Conservation (phyloP, 495 filamentous ascomycete genomes). For the Staphylotrichum longicolle region DNA sequence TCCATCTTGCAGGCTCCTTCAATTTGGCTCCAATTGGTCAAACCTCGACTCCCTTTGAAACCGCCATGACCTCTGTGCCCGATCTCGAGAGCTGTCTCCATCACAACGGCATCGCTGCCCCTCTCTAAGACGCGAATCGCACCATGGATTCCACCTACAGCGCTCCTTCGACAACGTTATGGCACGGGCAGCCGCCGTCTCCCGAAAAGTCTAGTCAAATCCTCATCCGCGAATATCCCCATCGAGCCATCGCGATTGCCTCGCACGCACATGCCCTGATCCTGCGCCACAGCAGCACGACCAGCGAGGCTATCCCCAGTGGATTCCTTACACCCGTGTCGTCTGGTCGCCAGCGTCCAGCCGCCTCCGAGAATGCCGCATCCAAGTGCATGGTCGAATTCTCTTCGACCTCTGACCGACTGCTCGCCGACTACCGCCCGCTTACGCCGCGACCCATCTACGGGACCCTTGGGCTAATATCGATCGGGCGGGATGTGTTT, state of each 20-base stretch:
- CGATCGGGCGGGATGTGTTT: constrained; percentile 81
- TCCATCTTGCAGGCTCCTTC: too few species aligned
- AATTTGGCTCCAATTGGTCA: not conserved
- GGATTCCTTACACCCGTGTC: constrained; percentile 50
- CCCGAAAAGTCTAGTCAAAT: constrained; percentile 52
- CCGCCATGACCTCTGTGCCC: constrained; percentile 18
- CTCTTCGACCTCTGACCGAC: constrained; percentile 55
- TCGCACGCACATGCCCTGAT: constrained; percentile 77
- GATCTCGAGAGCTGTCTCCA: not conserved
- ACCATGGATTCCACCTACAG: constrained; percentile 32
- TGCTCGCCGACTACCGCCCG: constrained; percentile 70
- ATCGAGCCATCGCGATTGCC: constrained; percentile 79
- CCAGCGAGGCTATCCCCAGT: constrained; percentile 51
- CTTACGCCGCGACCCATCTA: constrained; percentile 72
- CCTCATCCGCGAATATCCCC: constrained; percentile 72
- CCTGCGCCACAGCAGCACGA: constrained; percentile 68
- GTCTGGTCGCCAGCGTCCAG: constrained; percentile 39
- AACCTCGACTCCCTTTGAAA: not conserved
- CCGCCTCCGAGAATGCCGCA: constrained; percentile 37
- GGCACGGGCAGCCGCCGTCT: constrained; percentile 38
- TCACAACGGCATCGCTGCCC: constrained; percentile 4
- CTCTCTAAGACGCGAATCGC: not conserved
- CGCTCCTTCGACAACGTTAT: constrained; percentile 26
- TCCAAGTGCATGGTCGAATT: constrained; percentile 88
- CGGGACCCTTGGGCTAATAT: constrained; percentile 88